These are phyloP conservation scores for Myrica gale DNA, from an alignment of 306 rosid species.

Conservation along the genomic window DNA sequence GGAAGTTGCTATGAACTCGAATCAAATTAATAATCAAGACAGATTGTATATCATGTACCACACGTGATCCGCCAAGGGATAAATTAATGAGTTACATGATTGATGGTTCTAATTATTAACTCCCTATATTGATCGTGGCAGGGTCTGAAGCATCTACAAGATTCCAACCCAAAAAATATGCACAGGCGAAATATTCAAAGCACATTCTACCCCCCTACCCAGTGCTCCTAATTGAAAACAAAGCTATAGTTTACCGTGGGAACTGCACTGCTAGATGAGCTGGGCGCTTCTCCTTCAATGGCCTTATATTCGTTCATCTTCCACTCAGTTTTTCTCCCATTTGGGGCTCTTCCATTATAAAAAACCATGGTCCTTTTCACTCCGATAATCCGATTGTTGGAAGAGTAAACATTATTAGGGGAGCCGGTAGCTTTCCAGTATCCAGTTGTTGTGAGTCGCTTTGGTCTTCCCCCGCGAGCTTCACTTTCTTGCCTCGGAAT, in stretches of 20 bases:
- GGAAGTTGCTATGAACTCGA: too few species aligned
- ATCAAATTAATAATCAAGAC: too few species aligned
- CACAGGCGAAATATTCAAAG: too few species aligned
- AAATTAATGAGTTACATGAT: too few species aligned
- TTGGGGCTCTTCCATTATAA: constrained; percentile 76
- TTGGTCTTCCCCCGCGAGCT: constrained; percentile 86
- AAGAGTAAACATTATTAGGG: constrained; percentile 65
- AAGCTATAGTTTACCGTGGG: constrained; percentile 17
- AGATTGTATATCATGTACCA: too few species aligned
- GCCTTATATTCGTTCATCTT: constrained; percentile 90
- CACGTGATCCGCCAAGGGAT: too few species aligned
- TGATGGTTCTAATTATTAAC: too few species aligned
- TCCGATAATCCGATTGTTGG: constrained; percentile 53
- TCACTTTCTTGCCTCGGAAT: constrained; percentile 76
- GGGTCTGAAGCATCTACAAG: too few species aligned
- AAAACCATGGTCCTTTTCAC: constrained; percentile 84
- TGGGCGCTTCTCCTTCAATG: constrained; percentile 28
- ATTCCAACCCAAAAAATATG: too few species aligned
- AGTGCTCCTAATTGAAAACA: background rate
- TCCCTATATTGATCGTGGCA: too few species aligned
- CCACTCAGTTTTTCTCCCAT: constrained; percentile 81
- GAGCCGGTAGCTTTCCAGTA: constrained; percentile 96
- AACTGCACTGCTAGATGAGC: constrained; percentile 18
- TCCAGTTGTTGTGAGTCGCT: constrained; percentile 61
- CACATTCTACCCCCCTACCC: background rate